Evolutionary conservation across 1,284 basidiomycete genomes (phyloP).

Genomic region (Cutaneotrichosporon cavernicola): DNA sequence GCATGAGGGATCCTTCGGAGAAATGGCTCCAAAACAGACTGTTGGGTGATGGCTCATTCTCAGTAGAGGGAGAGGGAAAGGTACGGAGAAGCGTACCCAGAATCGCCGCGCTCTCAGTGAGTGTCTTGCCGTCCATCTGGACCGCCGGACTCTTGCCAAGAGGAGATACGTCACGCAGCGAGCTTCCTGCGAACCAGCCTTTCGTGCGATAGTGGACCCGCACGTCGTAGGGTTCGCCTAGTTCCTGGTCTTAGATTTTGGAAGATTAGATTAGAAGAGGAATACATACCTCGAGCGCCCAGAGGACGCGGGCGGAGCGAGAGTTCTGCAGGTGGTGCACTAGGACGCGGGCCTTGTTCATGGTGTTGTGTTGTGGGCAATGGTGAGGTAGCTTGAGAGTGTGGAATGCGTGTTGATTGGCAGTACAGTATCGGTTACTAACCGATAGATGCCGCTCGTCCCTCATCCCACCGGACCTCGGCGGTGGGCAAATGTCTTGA

Average conservation of each 20-base stretch:
- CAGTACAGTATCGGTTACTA: background rate
- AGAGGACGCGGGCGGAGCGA: conserved; percentile 37
- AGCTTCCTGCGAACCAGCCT: conserved; percentile 28
- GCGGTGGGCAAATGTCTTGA: too few species aligned
- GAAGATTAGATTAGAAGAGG: background rate
- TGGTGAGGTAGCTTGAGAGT: background rate
- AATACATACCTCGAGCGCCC: conserved; percentile 17
- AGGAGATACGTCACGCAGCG: conserved; percentile 31
- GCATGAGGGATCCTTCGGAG: conserved; percentile 42
- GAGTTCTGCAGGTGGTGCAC: conserved; percentile 46
- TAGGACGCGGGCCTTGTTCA: conserved; percentile 13
- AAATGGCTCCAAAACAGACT: conserved; percentile 44
- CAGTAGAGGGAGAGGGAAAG: conserved; percentile 17
- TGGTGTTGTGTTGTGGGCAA: background rate
- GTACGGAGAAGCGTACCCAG: conserved; percentile 30
- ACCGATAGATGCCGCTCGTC: background rate
- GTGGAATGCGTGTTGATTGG: background rate
- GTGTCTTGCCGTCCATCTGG: conserved; percentile 31
- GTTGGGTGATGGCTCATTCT: conserved; percentile 25
- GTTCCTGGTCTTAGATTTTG: conserved; percentile 28
- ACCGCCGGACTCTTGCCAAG: conserved; percentile 42
- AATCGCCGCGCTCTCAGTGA: conserved; percentile 45
- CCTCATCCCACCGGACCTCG: too few species aligned
- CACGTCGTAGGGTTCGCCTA: conserved; percentile 39
- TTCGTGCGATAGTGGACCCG: conserved; percentile 37